A percentile compares a stretch with the other conserved stretches of the same genome.
These are phyloP conservation scores for Entomortierella chlamydospora DNA, from an alignment of 192 early-diverging fungal species.

Conservation along the genomic window DNA sequence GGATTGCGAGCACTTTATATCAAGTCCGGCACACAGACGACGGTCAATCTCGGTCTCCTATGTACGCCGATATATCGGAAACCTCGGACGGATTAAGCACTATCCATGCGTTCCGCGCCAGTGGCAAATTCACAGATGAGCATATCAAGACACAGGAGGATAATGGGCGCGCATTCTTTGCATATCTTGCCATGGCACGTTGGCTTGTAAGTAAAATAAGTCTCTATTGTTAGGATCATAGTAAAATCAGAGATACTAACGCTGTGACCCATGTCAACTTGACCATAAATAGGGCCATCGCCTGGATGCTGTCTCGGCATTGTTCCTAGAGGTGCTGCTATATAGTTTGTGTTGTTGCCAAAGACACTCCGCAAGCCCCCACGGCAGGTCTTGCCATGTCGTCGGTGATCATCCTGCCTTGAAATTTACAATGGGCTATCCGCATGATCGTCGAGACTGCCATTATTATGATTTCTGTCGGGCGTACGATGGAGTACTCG, in stretches of 20 bases:
- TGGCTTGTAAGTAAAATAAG: constrained; percentile 56
- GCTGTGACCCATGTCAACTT: constrained; percentile 46
- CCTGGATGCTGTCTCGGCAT: constrained; percentile 56
- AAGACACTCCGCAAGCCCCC: constrained; percentile 57
- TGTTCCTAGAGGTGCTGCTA: constrained; percentile 61
- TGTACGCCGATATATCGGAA: constrained; percentile 70
- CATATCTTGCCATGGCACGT: constrained; percentile 58
- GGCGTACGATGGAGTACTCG: constrained; percentile 69
- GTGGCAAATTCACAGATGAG: constrained; percentile 62
- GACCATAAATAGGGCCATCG: constrained; percentile 56
- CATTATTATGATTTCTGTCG: constrained; percentile 64
- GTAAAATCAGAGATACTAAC: neutral
- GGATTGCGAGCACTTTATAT: constrained; percentile 65
- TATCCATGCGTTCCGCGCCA: constrained; percentile 72
- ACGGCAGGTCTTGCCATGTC: constrained; percentile 61
- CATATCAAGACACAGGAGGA: constrained; percentile 71
- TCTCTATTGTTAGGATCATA: neutral
- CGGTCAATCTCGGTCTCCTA: constrained; percentile 69
- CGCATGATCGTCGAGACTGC: constrained; percentile 61
- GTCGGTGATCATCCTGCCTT: constrained; percentile 69
- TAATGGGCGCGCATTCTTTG: constrained; percentile 69
- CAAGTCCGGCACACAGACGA: constrained; percentile 71
- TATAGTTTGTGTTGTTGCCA: constrained; percentile 59
- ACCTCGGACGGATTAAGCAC: constrained; percentile 75
- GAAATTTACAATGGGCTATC: constrained; percentile 61